Evolutionary conservation across 441 rosid species (phyloP).

Genomic region (Brassica hybrid): DNA sequence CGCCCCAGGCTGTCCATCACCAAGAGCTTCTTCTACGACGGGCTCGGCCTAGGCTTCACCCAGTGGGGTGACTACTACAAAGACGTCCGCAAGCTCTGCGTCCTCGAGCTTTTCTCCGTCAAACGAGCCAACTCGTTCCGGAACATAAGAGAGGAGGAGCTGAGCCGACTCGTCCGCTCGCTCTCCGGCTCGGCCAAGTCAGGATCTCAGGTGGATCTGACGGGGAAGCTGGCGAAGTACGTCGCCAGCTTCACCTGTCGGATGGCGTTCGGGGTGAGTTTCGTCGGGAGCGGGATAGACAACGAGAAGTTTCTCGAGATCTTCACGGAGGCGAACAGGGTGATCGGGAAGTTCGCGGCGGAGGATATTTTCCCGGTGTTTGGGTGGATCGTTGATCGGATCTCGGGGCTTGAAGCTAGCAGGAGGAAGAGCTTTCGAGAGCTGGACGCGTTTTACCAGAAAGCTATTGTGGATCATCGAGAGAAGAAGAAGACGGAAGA

Average conservation of each 20-base stretch:
- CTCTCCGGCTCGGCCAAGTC: slow-evolving; percentile 26
- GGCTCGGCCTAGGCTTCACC: slow-evolving; percentile 53
- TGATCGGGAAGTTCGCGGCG: slow-evolving; percentile 43
- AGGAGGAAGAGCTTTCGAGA: slow-evolving; percentile 49
- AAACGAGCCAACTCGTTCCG: slow-evolving; percentile 58
- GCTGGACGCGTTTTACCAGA: slow-evolving; percentile 49
- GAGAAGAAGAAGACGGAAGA: slow-evolving; percentile 29
- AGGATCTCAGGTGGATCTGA: slow-evolving; percentile 39
- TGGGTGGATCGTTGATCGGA: slow-evolving; percentile 40
- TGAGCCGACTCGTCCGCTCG: slow-evolving; percentile 37
- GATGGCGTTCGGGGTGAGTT: slow-evolving; percentile 48
- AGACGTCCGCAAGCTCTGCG: slow-evolving; percentile 49
- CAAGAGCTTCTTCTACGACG: slow-evolving; percentile 54
- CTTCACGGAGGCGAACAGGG: slow-evolving; percentile 36
- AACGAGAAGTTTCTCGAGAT: slow-evolving; percentile 33
- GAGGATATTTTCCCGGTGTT: slow-evolving; percentile 40
- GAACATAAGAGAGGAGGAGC: slow-evolving; percentile 53
- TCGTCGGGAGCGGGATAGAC: slow-evolving; percentile 40
- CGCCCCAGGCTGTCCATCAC: slow-evolving; percentile 47
- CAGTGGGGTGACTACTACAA: slow-evolving; percentile 54
- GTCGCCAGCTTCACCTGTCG: slow-evolving; percentile 45
- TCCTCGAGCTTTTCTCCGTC: slow-evolving; percentile 55
- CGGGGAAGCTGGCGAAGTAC: slow-evolving; percentile 40
- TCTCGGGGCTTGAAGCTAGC: slow-evolving; percentile 37
- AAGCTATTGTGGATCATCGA: slow-evolving; percentile 56